These are phyloP conservation scores for Hirsutella thompsonii DNA, from an alignment of 2,329 filamentous ascomycete genomes.

Conservation along the genomic window DNA sequence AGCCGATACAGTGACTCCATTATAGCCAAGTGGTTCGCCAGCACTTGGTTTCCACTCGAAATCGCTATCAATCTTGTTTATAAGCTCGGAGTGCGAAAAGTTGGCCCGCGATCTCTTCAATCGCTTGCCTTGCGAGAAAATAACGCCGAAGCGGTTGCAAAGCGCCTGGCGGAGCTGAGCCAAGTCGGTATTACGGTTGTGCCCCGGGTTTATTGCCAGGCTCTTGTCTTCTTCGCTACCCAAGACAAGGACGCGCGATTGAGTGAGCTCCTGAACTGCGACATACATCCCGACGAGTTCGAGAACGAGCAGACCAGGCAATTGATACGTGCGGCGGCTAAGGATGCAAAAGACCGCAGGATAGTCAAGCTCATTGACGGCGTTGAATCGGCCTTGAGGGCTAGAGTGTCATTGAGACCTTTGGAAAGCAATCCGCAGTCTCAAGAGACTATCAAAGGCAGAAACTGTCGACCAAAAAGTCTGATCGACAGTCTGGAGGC, in stretches of 20 bases:
- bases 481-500: slow-evolving; percentile 20
- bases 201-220: slow-evolving; percentile 49
- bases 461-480: no score
- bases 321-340: slow-evolving; percentile 21
- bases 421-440: no score
- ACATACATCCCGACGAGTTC: slow-evolving; percentile 43
- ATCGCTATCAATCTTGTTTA: slow-evolving; percentile 57
- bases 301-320: slow-evolving; percentile 30
- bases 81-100: slow-evolving; percentile 55
- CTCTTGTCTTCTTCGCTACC: slow-evolving; percentile 51
- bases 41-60: slow-evolving; percentile 55
- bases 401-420: slow-evolving; percentile 10
- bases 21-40: slow-evolving; percentile 72
- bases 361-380: slow-evolving; percentile 30
- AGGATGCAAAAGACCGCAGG: slow-evolving; percentile 22
- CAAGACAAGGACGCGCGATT: slow-evolving; percentile 40
- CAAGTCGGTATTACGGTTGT: slow-evolving; percentile 49
- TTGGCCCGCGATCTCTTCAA: slow-evolving; percentile 67
- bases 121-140: slow-evolving; percentile 59
- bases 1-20: slow-evolving; percentile 33
- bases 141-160: slow-evolving; percentile 39
- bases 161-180: slow-evolving; percentile 47
- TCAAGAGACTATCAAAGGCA: no score
- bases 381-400: slow-evolving; percentile 19
- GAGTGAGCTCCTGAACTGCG: slow-evolving; percentile 29